Conservation (phyloP, 2,329 filamentous ascomycete species). For the Sordariomycetes sp. region DNA sequence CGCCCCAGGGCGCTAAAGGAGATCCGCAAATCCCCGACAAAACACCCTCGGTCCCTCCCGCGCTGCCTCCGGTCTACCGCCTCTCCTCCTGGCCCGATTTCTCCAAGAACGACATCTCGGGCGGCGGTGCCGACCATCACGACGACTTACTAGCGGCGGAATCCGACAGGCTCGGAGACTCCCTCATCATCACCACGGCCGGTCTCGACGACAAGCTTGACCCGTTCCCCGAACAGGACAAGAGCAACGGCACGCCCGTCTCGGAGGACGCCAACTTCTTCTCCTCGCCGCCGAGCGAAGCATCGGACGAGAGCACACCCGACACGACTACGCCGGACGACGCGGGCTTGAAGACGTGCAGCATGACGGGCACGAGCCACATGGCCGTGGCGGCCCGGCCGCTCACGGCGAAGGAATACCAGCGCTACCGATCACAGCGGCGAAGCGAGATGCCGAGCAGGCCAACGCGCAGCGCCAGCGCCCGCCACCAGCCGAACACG, state of each 20-base stretch:
- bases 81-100: constrained; percentile 3
- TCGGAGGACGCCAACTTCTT: background rate
- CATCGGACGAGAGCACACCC: background rate
- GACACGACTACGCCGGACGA: background rate
- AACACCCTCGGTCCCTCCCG: background rate
- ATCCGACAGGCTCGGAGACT: background rate
- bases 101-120: background rate
- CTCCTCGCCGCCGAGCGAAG: background rate
- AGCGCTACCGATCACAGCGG: constrained; percentile 2
- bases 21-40: background rate
- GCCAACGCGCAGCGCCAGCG: background rate
- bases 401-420: constrained; percentile 3
- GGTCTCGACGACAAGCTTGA: background rate
- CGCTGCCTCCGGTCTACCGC: constrained; percentile 3
- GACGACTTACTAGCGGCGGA: background rate
- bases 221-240: background rate
- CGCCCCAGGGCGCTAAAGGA: background rate
- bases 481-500: background rate
- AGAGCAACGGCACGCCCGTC: background rate
- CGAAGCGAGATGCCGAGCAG: background rate
- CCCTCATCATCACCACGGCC: background rate
- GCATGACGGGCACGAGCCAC: background rate
- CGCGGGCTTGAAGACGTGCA: background rate
- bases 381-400: background rate
- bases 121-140: background rate